These are phyloP conservation scores for Leccinellum rugosiceps DNA, from an alignment of 768 basidiomycete species.

Conservation along the genomic window DNA sequence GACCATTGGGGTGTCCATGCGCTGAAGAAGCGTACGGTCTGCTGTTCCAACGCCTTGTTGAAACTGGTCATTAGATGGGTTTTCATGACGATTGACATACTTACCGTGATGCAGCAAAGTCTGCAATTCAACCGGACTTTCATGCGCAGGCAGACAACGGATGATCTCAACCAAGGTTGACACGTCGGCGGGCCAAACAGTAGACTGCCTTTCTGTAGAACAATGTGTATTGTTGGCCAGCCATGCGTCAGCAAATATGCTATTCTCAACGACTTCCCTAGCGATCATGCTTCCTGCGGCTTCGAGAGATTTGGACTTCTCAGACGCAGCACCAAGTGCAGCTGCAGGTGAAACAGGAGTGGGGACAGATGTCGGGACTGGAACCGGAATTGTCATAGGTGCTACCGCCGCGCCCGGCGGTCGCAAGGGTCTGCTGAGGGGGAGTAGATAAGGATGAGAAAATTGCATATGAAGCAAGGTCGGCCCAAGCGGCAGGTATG, in stretches of 20 bases:
- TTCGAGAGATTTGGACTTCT: constrained; percentile 66
- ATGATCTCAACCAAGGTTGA: constrained; percentile 40
- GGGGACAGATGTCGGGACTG: constrained; percentile 55
- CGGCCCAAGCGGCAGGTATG: constrained; percentile 70
- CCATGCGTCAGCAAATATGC: constrained; percentile 68
- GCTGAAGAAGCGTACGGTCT: constrained; percentile 20
- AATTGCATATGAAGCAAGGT: constrained; percentile 66
- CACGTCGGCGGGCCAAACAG: constrained; percentile 62
- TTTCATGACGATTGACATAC: constrained; percentile 3
- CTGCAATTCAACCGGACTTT: constrained; percentile 42
- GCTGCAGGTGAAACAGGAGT: constrained; percentile 86
- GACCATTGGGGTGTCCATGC: constrained; percentile 54
- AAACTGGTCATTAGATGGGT: background rate
- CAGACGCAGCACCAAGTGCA: constrained; percentile 56
- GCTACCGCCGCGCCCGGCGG: constrained; percentile 53
- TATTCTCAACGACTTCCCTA: constrained; percentile 71
- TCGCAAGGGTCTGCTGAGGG: constrained; percentile 56
- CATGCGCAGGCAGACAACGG: constrained; percentile 32
- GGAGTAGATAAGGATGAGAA: constrained; percentile 59
- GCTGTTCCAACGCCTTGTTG: constrained; percentile 1
- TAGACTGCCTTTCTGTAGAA: constrained; percentile 20
- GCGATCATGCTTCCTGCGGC: constrained; percentile 61
- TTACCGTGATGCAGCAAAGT: constrained; percentile 42
- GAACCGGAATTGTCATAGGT: constrained; percentile 40
- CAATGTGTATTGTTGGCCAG: constrained; percentile 35